These are phyloP conservation scores for Avena insularis DNA, from an alignment of 176 grass and related monocot species.

Conservation along the genomic window DNA sequence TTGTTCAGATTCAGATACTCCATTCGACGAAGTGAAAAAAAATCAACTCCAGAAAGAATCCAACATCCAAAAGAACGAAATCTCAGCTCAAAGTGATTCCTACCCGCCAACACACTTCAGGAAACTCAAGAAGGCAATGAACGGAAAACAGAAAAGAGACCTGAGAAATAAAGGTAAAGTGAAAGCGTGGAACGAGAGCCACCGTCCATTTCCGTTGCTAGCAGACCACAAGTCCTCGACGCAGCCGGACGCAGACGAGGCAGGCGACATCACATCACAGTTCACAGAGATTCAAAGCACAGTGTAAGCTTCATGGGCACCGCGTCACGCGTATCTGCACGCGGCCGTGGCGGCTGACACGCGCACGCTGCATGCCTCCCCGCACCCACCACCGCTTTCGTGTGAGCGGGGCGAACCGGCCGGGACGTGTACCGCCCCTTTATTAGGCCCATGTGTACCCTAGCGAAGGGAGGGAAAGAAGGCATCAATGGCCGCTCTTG, in stretches of 20 bases:
- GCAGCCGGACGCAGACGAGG: slow-evolving; percentile 2
- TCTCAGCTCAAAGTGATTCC: neutral
- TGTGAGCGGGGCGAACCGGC: neutral
- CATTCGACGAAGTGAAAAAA: neutral
- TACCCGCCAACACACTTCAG: neutral
- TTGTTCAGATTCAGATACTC: neutral
- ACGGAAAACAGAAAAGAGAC: neutral
- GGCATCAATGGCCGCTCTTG: slow-evolving; percentile 28
- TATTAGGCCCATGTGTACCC: slow-evolving; percentile 3
- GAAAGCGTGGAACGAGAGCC: neutral
- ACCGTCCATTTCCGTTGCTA: slow-evolving; percentile 24
- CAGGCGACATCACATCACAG: neutral
- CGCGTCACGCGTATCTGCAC: slow-evolving; percentile 41
- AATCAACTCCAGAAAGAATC: neutral
- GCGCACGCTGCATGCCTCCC: slow-evolving; percentile 42
- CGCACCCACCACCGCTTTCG: neutral
- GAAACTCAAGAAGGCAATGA: neutral
- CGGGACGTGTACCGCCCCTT: neutral
- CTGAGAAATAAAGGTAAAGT: slow-evolving; percentile 1
- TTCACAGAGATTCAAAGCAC: slow-evolving; percentile 45
- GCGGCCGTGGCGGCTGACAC: slow-evolving; percentile 33
- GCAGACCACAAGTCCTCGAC: slow-evolving; percentile 21
- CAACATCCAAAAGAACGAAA: neutral
- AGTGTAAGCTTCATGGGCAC: slow-evolving; percentile 28
- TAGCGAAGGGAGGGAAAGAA: neutral